Evolutionary conservation across 2,329 filamentous ascomycete species (phyloP), one percentile per base, ranked within the genome.

Genomic region (Bipolaris oryzae): DNA sequence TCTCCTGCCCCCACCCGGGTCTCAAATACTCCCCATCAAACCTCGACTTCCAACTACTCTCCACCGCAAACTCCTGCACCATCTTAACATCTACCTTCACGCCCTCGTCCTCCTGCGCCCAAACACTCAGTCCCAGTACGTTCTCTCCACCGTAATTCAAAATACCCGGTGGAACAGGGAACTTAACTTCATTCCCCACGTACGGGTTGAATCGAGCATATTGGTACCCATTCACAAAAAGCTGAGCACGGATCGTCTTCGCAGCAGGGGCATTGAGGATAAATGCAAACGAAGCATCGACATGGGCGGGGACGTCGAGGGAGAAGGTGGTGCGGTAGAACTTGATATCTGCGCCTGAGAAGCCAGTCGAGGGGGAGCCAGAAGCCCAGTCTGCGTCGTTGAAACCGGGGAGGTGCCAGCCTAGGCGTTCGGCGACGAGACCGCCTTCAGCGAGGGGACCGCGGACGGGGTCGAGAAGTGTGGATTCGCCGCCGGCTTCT

Each of bases 221-320:
- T 66, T 87, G 85, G 63, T 87, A 88, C 0, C 86, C 86, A 53
- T 88, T 88, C n/a, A 88, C 80, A 53, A 85, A 88, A 2, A 88
- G 69, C 63, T 86, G 80, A 0, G 81, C 82, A 10, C 86, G 79
- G 11, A 84, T 79, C 0, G 78, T 77, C 15, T 75, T 72, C 5
- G 77, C 76, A 0, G 74, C 71, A 0, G 80, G 76, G 0, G 82
- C 81, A 0, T 78, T 79, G 2, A 88, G 73, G 2, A 79, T 75
- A 64, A 88, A 84, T 0, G 83, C 83, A 28, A 88, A 77, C 0
- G 83, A 83, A 0, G 85, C 81, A 53, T 88, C 85, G 0, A 85
- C 67, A 0, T 80, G 80, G 0, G 70, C 60, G 0, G 84, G 83
- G 0, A 88, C 74, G 18, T 80, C 62, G 0, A 88, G 78, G 0